phyloP scores from a whole-genome alignment of 2,329 filamentous ascomycete genomes.

The Rachicladosporium sp. region DNA sequence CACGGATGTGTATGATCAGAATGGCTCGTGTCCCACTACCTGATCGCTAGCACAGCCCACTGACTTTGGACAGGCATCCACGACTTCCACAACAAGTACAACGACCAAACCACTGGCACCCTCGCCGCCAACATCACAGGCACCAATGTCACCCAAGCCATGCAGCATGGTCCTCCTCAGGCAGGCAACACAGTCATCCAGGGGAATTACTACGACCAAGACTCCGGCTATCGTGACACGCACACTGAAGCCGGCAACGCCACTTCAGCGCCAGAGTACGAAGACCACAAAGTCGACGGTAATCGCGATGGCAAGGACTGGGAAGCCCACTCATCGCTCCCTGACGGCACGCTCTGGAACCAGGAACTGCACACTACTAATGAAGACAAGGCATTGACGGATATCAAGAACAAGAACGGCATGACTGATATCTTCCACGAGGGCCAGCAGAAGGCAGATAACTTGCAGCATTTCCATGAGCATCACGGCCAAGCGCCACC shows the following conservation, averaged over 20 bases:
- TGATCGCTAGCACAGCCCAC: not conserved
- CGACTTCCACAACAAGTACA: conserved; percentile 7
- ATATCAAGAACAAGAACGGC: not conserved
- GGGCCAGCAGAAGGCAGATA: not conserved
- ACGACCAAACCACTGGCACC: not conserved
- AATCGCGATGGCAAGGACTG: not conserved
- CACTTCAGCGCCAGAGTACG: not conserved
- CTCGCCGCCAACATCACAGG: conserved; percentile 1
- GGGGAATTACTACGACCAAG: not conserved
- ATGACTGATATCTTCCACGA: not conserved
- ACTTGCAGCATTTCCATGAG: not conserved
- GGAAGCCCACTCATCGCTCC: not conserved
- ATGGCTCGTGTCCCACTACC: not conserved
- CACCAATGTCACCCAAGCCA: conserved; percentile 1
- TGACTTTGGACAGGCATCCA: conserved; percentile 1
- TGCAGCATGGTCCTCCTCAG: not conserved
- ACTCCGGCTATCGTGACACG: conserved; percentile 1
- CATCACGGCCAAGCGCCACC: not conserved
- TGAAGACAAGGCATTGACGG: not conserved
- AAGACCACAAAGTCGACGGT: conserved; percentile 2
- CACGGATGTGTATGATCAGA: conserved; percentile 1
- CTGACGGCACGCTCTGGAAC: not conserved
- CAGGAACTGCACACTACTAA: not conserved
- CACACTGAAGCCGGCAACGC: conserved; percentile 1
- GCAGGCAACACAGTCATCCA: not conserved